Evolutionary conservation across 306 rosid species (phyloP).

Genomic region (Malus domestica): ASM211411v1 NC_041793.1:40594501-40595000

Average conservation of each 20-base stretch:
- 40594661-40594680: not conserved
- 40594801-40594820: conserved; percentile 6
- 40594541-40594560: not conserved
- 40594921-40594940: conserved; percentile 8
- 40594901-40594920: not conserved
- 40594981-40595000: not conserved
- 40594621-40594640: not conserved
- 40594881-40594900: not conserved
- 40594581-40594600: not conserved
- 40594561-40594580: not conserved
- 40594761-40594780: not conserved
- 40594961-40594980: not conserved
- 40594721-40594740: not conserved
- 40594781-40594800: not conserved
- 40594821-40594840: not conserved
- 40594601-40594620: conserved; percentile 7
- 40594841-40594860: not conserved
- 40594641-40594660: not conserved
- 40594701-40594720: conserved; percentile 17
- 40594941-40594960: not conserved
- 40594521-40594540: not conserved
- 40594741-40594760: not conserved
- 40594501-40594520: not conserved
- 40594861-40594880: not conserved
- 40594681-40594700: not conserved